phyloP scores from a whole-genome alignment of 352 stramenopile species.

The Phytophthora ramorum region DNA sequence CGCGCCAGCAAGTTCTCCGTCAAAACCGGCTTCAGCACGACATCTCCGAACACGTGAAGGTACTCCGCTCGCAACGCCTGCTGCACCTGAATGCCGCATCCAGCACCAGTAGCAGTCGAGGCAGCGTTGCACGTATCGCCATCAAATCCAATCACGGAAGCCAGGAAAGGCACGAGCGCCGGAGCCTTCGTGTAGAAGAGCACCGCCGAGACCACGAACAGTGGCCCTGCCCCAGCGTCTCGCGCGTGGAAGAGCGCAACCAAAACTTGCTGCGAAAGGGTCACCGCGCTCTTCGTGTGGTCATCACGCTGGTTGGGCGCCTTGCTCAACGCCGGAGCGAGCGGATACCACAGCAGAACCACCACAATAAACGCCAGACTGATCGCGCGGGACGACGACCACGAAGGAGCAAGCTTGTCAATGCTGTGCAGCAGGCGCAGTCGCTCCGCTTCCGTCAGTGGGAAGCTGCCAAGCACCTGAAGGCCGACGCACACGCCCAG shows the following conservation, averaged over 20 bases:
- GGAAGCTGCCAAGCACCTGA: conserved; percentile 54
- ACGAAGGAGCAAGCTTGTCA: conserved; percentile 38
- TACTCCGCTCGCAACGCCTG: conserved; percentile 58
- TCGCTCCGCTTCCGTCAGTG: conserved; percentile 53
- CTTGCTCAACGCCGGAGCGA: conserved; percentile 58
- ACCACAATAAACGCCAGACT: conserved; percentile 64
- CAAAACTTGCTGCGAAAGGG: conserved; percentile 68
- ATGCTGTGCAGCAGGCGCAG: conserved; percentile 55
- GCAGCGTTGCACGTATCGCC: conserved; percentile 18
- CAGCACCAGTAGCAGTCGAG: conserved; percentile 16
- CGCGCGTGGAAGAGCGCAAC: conserved; percentile 53
- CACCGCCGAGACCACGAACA: conserved; percentile 70
- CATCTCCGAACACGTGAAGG: conserved; percentile 64
- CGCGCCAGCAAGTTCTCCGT: conserved; percentile 70
- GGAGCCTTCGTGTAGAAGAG: conserved; percentile 77
- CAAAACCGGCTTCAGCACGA: conserved; percentile 70
- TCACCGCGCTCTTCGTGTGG: conserved; percentile 52
- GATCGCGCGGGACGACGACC: conserved; percentile 43
- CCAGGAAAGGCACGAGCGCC: conserved; percentile 57
- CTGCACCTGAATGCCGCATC: conserved; percentile 35
- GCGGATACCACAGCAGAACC: conserved; percentile 64
- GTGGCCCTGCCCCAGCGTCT: conserved; percentile 50
- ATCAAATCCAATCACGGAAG: conserved; percentile 46
- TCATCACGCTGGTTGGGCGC: conserved; percentile 68
- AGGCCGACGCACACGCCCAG: conserved; percentile 58